These are phyloP conservation scores for Fraxinus pennsylvanica DNA, from an alignment of 257 asterid species.

Conservation along the genomic window DNA sequence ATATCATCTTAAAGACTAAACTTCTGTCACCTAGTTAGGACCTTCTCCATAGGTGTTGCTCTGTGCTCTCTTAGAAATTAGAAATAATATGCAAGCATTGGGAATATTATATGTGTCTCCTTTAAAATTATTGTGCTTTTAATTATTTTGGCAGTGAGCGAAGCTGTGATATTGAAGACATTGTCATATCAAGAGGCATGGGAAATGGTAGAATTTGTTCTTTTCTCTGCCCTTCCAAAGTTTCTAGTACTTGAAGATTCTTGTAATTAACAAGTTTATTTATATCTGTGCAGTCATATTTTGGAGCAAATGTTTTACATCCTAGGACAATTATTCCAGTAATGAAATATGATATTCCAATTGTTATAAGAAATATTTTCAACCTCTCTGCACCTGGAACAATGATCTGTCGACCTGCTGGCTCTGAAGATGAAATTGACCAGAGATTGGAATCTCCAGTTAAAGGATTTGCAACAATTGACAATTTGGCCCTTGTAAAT, in stretches of 20 bases:
- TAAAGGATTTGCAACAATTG: constrained; percentile 98
- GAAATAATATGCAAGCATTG: neutral
- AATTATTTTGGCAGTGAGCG: constrained; percentile 67
- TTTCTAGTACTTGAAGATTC: constrained; percentile 21
- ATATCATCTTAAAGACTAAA: neutral
- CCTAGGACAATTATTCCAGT: constrained; percentile 99
- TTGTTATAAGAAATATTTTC: constrained; percentile 95
- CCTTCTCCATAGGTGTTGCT: neutral
- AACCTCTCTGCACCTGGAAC: constrained; percentile 96
- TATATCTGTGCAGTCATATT: constrained; percentile 70
- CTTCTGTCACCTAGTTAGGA: neutral
- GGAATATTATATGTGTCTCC: neutral
- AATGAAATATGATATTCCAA: constrained; percentile 93
- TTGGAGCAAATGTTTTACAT: constrained; percentile 97
- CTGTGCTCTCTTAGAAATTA: no score
- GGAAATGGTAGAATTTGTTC: constrained; percentile 75
- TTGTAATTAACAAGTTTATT: constrained; percentile 17
- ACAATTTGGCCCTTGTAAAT: constrained; percentile 92
- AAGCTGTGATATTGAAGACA: constrained; percentile 88
- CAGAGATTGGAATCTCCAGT: constrained; percentile 61
- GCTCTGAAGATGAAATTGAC: constrained; percentile 48
- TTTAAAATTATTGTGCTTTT: neutral
- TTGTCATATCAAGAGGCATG: constrained; percentile 98
- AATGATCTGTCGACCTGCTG: constrained; percentile 63
- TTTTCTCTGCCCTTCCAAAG: constrained; percentile 18